Conservation (phyloP, 2,329 filamentous ascomycete genomes). For the Aureobasidium sp. region DNA sequence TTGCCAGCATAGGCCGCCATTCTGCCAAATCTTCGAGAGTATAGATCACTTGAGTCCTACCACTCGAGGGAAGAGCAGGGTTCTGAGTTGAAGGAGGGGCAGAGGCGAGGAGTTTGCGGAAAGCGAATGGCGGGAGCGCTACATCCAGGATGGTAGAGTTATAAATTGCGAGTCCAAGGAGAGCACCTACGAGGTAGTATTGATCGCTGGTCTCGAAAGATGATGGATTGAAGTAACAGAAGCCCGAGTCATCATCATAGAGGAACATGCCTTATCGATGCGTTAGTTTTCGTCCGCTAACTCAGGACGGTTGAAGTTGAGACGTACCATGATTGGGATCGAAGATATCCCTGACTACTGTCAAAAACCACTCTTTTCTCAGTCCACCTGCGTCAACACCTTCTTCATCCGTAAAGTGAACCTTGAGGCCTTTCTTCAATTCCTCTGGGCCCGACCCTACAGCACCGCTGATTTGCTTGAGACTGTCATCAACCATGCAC, state of each 20-base stretch:
- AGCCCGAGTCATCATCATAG: slow-evolving; percentile 83
- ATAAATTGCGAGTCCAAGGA: slow-evolving; percentile 85
- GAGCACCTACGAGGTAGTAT: slow-evolving; percentile 81
- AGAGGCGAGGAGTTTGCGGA: slow-evolving; percentile 75
- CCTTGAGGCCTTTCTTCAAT: slow-evolving; percentile 81
- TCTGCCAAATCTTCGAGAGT: slow-evolving; percentile 77
- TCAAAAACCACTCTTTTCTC: slow-evolving; percentile 89
- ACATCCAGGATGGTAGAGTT: slow-evolving; percentile 91
- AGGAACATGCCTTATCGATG: slow-evolving; percentile 67
- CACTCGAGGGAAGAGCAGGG: slow-evolving; percentile 25
- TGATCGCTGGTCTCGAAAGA: slow-evolving; percentile 88
- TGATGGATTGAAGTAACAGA: slow-evolving; percentile 88
- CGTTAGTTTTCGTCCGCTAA: neutral
- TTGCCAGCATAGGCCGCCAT: slow-evolving; percentile 68
- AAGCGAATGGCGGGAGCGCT: slow-evolving; percentile 80
- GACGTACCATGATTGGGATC: slow-evolving; percentile 79
- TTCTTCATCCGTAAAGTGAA: slow-evolving; percentile 82
- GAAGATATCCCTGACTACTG: slow-evolving; percentile 83
- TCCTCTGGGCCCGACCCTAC: slow-evolving; percentile 75
- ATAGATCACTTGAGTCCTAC: slow-evolving; percentile 54
- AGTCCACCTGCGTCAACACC: slow-evolving; percentile 85
- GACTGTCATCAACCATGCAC: slow-evolving; percentile 80
- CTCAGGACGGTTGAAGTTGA: neutral
- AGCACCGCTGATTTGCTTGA: slow-evolving; percentile 76
- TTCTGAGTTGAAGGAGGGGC: slow-evolving; percentile 57